phyloP scores from a whole-genome alignment of 768 basidiomycete species.

The Tylopilus subfusipes region DNA sequence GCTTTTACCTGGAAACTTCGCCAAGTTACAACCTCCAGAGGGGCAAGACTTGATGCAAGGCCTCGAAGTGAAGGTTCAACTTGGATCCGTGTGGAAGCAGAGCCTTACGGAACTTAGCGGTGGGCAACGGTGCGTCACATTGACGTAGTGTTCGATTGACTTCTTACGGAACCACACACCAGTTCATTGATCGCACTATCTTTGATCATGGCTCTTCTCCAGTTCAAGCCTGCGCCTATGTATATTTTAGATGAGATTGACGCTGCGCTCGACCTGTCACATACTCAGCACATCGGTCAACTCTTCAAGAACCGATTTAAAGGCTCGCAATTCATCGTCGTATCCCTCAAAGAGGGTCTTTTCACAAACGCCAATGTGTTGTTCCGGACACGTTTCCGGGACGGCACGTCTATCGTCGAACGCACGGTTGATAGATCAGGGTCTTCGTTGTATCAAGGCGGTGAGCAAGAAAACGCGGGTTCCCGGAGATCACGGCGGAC shows the following conservation, averaged over 20 bases:
- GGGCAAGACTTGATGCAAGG: slow-evolving; percentile 92
- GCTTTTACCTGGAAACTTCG: slow-evolving; percentile 92
- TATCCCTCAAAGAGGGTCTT: slow-evolving; percentile 92
- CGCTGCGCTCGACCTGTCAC: slow-evolving; percentile 92
- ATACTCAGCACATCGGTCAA: slow-evolving; percentile 96
- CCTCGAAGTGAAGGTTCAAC: slow-evolving; percentile 93
- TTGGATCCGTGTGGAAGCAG: slow-evolving; percentile 97
- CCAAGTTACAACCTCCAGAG: slow-evolving; percentile 91
- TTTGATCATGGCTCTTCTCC: slow-evolving; percentile 97
- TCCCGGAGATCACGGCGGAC: slow-evolving; percentile 21
- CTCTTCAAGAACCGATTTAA: slow-evolving; percentile 98
- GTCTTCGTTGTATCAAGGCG: slow-evolving; percentile 38
- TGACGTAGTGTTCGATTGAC: background rate
- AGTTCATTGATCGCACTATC: slow-evolving; percentile 97
- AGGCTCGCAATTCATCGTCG: slow-evolving; percentile 97
- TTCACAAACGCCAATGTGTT: slow-evolving; percentile 98
- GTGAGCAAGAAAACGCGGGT: slow-evolving; percentile 9
- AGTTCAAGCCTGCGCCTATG: slow-evolving; percentile 99
- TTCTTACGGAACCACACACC: slow-evolving; percentile 1
- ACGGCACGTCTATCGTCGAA: slow-evolving; percentile 91
- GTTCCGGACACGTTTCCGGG: slow-evolving; percentile 89
- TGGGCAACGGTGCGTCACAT: slow-evolving; percentile 75
- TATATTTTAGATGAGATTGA: slow-evolving; percentile 99
- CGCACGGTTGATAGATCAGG: slow-evolving; percentile 66
- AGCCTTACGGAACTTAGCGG: slow-evolving; percentile 96